Percentiles rank a stretch among this genome's conserved stretches.
These are phyloP conservation scores for Suillus lakei DNA, from an alignment of 768 basidiomycete species.

Conservation along the genomic window DNA sequence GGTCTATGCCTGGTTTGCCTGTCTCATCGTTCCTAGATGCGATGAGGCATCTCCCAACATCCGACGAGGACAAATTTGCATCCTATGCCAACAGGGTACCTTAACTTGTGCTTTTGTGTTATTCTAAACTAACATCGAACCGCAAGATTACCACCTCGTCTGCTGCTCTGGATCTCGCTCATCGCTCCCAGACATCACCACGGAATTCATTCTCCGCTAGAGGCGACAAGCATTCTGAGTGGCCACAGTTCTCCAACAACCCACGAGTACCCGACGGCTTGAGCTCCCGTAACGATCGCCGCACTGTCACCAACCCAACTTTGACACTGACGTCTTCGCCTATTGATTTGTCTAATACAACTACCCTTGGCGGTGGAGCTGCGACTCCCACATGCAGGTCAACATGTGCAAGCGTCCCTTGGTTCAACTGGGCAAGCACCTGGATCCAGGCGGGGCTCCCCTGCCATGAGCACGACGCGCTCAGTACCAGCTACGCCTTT, in stretches of 20 bases:
- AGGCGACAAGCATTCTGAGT: conserved; percentile 83
- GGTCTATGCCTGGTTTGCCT: conserved; percentile 12
- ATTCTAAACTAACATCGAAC: conserved; percentile 7
- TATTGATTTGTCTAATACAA: conserved; percentile 52
- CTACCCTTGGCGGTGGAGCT: conserved; percentile 57
- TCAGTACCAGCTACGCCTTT: conserved; percentile 87
- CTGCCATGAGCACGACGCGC: conserved; percentile 65
- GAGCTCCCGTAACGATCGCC: conserved; percentile 61
- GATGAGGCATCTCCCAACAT: conserved; percentile 85
- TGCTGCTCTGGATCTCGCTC: conserved; percentile 91
- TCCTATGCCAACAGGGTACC: conserved; percentile 68
- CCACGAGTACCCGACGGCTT: conserved; percentile 65
- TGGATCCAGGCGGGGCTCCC: conserved; percentile 75
- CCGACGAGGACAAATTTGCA: conserved; percentile 86
- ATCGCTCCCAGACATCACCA: conserved; percentile 81
- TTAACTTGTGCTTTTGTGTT: conserved; percentile 5
- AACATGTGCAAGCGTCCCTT: conserved; percentile 57
- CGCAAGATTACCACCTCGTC: conserved; percentile 81
- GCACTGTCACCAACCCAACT: conserved; percentile 76
- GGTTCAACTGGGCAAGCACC: conserved; percentile 40
- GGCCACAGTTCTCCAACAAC: conserved; percentile 85
- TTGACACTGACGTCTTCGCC: conserved; percentile 63
- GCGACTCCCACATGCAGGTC: conserved; percentile 66
- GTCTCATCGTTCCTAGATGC: conserved; percentile 59
- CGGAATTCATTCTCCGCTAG: conserved; percentile 61